Percentiles rank a stretch among this genome's conserved stretches.
phyloP scores from a whole-genome alignment of 2,329 filamentous ascomycete genomes.

The Aspergillus glaucus region DNA sequence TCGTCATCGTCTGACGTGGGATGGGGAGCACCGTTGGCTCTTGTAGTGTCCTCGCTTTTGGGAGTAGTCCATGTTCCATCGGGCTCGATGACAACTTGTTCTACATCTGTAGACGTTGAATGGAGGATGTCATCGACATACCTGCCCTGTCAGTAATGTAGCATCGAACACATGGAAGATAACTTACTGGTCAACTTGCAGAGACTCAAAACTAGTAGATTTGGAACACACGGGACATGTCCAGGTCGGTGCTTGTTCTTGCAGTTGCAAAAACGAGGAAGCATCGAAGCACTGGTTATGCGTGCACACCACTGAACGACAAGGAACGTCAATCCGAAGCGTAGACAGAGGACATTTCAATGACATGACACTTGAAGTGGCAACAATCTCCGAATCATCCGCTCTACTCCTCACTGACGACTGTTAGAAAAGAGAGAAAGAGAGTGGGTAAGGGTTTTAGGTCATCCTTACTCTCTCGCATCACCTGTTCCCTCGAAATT shows the following conservation, averaged over 20 bases:
- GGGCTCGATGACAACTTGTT: slow-evolving; percentile 87
- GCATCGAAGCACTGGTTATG: slow-evolving; percentile 96
- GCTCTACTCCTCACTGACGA: slow-evolving; percentile 67
- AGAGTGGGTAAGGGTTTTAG: no score
- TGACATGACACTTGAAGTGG: slow-evolving; percentile 81
- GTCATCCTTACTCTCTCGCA: slow-evolving; percentile 64
- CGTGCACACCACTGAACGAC: slow-evolving; percentile 70
- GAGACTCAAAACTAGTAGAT: slow-evolving; percentile 66
- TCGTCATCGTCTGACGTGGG: slow-evolving; percentile 43
- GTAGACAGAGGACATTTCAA: slow-evolving; percentile 90
- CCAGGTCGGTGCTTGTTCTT: slow-evolving; percentile 96
- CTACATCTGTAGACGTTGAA: slow-evolving; percentile 62
- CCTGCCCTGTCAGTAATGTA: slow-evolving; percentile 36
- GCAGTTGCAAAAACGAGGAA: slow-evolving; percentile 81
- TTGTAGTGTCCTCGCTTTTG: slow-evolving; percentile 36
- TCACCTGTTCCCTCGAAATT: slow-evolving; percentile 73
- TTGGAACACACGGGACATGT: slow-evolving; percentile 92
- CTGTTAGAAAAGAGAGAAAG: slow-evolving; percentile 11
- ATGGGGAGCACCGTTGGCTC: slow-evolving; percentile 32
- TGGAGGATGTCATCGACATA: slow-evolving; percentile 84
- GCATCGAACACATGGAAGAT: not conserved
- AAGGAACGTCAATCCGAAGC: slow-evolving; percentile 70
- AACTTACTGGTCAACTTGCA: slow-evolving; percentile 80
- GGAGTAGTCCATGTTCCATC: slow-evolving; percentile 67
- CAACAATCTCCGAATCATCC: slow-evolving; percentile 80